Base-by-base conservation (phyloP, 192 early-diverging fungal species). In the Coemansia brasiliensis region DNA sequence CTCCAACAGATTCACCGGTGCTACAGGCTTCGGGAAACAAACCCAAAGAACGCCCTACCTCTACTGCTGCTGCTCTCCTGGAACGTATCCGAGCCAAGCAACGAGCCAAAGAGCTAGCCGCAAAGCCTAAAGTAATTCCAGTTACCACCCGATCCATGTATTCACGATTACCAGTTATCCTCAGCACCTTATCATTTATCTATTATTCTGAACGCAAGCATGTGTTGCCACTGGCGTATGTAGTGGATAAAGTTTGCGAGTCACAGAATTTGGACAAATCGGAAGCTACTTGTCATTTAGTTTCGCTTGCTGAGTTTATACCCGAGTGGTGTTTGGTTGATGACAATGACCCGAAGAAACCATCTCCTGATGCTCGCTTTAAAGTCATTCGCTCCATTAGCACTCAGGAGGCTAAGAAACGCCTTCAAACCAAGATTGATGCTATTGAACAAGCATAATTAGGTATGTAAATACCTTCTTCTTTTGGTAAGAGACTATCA, bases 41-140 rank as follows among this genome's bases (percentile, higher is more conserved):
- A 12, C 21, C 41, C 5, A 58, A 54, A 41, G 58, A 45, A 16
- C 45, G 39, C 5, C 61, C 61, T 3, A 37, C 51, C 11, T 29
- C 57, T 1, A 18, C 29, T 8, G 74, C 69, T 7, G 44, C 57
- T 13, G 56, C 61, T 18, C 59, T 81, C 20, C 52, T 81, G 7
- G 79, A 75, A 17, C 79, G 79, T 0, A 81, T 81, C 44, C 79
- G 79, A 35, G 72, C 57, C 5, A 81, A 81, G 49, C 72, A 81
- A 42, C 64, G 62, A 10, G 63, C 67, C 20, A 64, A 61, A 13
- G 72, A 74, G 24, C 39, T 26, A 16, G 61, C 55, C 0, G 25
- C 21, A 22, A 24, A 55, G 25, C 20, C 17, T 0, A 15, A 22
- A 5, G 20, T 49, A 1, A 27, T 52, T 6, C 61, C 61, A 2